Conservation (phyloP, 257 asterid species). For the Cinchona pubescens region DNA sequence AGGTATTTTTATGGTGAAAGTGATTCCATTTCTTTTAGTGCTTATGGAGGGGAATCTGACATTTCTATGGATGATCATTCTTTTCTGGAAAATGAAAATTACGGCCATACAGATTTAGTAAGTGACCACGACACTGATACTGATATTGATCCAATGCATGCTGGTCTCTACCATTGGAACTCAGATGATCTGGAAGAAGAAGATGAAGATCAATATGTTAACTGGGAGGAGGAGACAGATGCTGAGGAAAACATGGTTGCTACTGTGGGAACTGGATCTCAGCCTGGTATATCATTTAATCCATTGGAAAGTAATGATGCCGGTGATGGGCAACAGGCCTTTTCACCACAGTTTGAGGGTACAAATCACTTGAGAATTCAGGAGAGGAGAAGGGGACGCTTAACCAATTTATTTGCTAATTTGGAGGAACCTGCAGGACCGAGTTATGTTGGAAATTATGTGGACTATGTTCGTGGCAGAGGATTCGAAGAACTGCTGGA, state of each 20-base stretch:
- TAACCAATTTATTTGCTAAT: conserved; percentile 32
- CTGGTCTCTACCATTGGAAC: conserved; percentile 68
- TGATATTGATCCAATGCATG: conserved; percentile 94
- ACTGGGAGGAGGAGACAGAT: conserved; percentile 65
- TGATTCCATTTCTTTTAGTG: conserved; percentile 55
- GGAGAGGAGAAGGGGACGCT: conserved; percentile 27
- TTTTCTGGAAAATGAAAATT: conserved; percentile 48
- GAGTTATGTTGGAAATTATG: conserved; percentile 33
- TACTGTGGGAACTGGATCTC: conserved; percentile 31
- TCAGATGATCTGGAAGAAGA: conserved; percentile 56
- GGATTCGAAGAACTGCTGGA: conserved; percentile 55
- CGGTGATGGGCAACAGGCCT: conserved; percentile 32
- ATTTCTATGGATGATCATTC: conserved; percentile 64
- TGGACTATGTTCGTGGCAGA: conserved; percentile 49
- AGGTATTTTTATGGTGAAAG: conserved; percentile 53
- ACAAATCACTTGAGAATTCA: conserved; percentile 26
- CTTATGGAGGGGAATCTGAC: conserved; percentile 70
- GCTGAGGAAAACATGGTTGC: conserved; percentile 36
- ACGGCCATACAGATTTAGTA: conserved; percentile 41
- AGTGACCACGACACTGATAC: conserved; percentile 66
- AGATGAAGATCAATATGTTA: conserved; percentile 37
- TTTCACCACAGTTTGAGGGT: conserved; percentile 39
- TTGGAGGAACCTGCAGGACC: conserved; percentile 32
- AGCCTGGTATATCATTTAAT: conserved; percentile 24
- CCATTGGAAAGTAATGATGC: conserved; percentile 24